Conservation (phyloP, 768 basidiomycete species). For the Serendipita sp. region DNA sequence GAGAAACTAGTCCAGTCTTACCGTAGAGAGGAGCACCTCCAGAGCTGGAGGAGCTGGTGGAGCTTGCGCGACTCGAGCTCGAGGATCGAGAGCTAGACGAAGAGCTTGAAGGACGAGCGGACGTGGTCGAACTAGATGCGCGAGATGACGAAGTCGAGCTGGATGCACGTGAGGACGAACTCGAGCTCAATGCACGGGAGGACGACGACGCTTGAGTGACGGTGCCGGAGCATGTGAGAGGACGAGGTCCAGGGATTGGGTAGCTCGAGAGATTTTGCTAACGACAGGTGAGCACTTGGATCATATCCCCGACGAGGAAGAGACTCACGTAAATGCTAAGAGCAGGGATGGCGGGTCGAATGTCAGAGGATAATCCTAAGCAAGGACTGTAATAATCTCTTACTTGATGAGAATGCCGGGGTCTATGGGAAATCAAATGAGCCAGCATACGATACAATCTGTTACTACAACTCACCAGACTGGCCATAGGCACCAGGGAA, state of each 20-base stretch:
- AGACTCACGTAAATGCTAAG: slow-evolving; percentile 1
- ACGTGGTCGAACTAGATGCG: background rate
- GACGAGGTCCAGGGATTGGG: slow-evolving; percentile 14
- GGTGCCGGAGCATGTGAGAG: slow-evolving; percentile 16
- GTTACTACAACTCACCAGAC: background rate
- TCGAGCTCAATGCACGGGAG: background rate
- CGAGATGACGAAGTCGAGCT: background rate
- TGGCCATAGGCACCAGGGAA: slow-evolving; percentile 15
- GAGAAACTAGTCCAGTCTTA: background rate
- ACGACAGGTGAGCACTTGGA: background rate
- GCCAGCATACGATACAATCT: background rate
- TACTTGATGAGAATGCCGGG: slow-evolving; percentile 22
- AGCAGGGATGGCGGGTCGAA: background rate
- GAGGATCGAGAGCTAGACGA: background rate
- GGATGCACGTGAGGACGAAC: background rate
- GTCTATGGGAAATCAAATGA: slow-evolving; percentile 11
- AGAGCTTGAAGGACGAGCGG: slow-evolving; percentile 8
- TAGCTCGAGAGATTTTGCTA: background rate
- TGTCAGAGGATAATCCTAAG: background rate
- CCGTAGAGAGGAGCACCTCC: background rate
- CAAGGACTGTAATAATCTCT: background rate
- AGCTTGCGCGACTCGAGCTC: too few species aligned
- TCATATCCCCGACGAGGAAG: background rate
- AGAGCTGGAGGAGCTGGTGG: too few species aligned
- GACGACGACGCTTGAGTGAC: background rate